Base-by-base conservation (phyloP, 352 stramenopile species). In the Albugo candida region DNA sequence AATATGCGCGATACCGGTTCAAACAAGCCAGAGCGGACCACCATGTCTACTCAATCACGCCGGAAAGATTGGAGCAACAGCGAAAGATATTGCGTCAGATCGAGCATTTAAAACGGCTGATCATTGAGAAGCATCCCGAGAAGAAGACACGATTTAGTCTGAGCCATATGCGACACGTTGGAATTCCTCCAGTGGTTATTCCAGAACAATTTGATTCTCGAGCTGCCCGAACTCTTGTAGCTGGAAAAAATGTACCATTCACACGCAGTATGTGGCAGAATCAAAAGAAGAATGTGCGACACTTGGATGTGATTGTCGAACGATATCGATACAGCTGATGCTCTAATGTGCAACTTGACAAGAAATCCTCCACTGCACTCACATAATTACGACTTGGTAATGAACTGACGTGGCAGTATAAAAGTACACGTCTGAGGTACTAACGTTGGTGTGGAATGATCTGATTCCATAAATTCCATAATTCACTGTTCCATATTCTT, bases 231-330 rank as follows among this genome's bases (percentile, higher is more conserved):
- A 60, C 64, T 31, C 55, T 59, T 24, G 70, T 82, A 20, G 58
- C 54, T 31, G 70, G 70, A 43, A 64, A 70, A 48, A 73, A 68
- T 37, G 67, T 82, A 51, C 67, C 70, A n/a, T 43, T 43, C 38
- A 77, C 66, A 19, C 60, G 63, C 27, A 50, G 66, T 53, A 82
- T 81, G 69, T 78, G 66, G 66, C 63, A 79, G 51, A 79, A 72
- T 39, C 55, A 64, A 43, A 81, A 81, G 60, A 65, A 53, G 47
- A 61, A 64, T 31, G 24, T 31, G 24, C 24, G 24, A 31, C 24
- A 31, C 24, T 31, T 31, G 24, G 24, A 31, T 31, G 24, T 31
- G 24, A 31, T 31, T 31, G 50, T 41, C 42, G 27, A 54, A 63
- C 41, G 56, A 70, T 59, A 60, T 73, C 55, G 59, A 70, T 51